Base-by-base conservation (phyloP, 106 monocot species). In the Ottelia alismoides region DNA sequence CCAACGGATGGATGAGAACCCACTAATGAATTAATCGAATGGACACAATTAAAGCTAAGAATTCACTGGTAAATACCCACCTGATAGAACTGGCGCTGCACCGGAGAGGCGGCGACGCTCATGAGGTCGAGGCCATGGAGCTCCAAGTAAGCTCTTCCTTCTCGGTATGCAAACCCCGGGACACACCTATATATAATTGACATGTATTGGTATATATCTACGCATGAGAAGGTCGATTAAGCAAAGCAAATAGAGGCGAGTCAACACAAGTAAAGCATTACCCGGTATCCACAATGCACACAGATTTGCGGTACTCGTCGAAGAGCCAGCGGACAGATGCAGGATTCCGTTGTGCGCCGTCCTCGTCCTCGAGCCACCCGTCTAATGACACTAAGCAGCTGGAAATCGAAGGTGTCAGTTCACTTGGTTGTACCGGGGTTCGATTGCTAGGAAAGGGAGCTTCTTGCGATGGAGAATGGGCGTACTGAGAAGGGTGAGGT, bases 21-120 rank as follows among this genome's bases (percentile, higher is more conserved):
- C 0, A 23, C 25, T 12, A 46, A 17, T 25, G 2, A 27, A 19
- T 16, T 27, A 26, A 10, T 47, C 27, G 11, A 48, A 17, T 47
- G 14, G 11, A 47, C 16, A 3, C 1, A 10, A 51, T 31, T 28
- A 0, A 6, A 48, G 17, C 45, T 5, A n/a, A n/a, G n/a, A n/a
- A n/a, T n/a, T n/a, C n/a, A n/a, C n/a, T n/a, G n/a, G n/a, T n/a
- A n/a, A n/a, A n/a, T n/a, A 6, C 43, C 28, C 49, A 90, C 84
- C 57, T 75, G 77, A 55, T 91, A 91, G 70, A 85, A 91, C 25
- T 76, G 78, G 28, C 54, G 57, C 47, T 91, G 91, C 2, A 58
- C 40, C 7, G 28, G 24, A 1, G 27, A 16, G 0, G 84, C 72
- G 28, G 75, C 68, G 23, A 45, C 59, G 60, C 57, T 70, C 22